Evolutionary conservation across 441 rosid genomes (phyloP), one percentile per base, ranked within the genome.

Genomic region (Cnidoscolus chayamansa): DNA sequence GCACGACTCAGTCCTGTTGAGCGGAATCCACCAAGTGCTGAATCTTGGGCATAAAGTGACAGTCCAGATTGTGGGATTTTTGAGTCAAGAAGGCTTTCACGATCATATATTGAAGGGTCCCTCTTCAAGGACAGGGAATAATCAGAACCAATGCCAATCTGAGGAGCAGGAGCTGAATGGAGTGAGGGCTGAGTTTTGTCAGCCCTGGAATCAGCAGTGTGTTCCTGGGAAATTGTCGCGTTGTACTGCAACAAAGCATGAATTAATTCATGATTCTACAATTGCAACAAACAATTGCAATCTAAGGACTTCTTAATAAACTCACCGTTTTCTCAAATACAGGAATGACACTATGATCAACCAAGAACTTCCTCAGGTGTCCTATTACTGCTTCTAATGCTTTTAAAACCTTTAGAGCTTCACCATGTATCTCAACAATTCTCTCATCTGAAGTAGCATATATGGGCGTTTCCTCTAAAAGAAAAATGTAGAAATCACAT

Each of bases 351-450:
- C 84, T 83, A 15, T 83, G 86, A 83, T 86, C 89, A 51, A 87
- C 91, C 79, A 87, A 79, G 74, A 87, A 86, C 78, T 84, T 87
- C 77, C 88, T 83, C 35, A 86, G 74, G 30, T 83, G 86, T 66
- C 86, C 78, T 57, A 84, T 71, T n/a, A 86, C 84, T 61, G 85
- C 86, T 83, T 87, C 89, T 51, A 84, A 72, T 3, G 85, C 91
- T 35, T 74, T 77, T 31, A 79, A 78, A 74, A 86, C 89, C 74
- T 80, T 83, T 58, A 66, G 43, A 9, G 84, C 81, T 74, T 87
- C 86, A 35, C 89, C 91, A 25, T 85, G 86, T 63, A 87, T 57
- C 77, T 83, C 86, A 7, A 84, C 86, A 17, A 82, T 73, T 70
- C 87, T 78, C 74, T 87, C 91, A 62, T 87, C 89, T 49, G 76